A percentile compares a stretch with the other conserved stretches of the same genome.
These are phyloP conservation scores for Raffaelea ambrosiae DNA, from an alignment of 2,329 filamentous ascomycete genomes.

Conservation along the genomic window DNA sequence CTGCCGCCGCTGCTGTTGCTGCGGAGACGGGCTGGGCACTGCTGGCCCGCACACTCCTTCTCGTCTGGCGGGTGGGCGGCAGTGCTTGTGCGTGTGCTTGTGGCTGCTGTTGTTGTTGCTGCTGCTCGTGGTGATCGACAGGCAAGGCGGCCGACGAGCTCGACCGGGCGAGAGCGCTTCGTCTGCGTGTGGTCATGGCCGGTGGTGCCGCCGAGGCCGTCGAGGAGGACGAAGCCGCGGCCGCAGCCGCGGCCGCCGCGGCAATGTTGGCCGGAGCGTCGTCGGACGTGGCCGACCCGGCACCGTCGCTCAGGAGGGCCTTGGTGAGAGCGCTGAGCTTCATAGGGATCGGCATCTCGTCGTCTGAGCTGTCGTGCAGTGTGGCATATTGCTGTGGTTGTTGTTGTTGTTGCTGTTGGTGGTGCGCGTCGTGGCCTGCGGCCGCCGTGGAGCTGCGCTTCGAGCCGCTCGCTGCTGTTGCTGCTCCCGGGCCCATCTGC, in stretches of 20 bases:
- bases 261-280: conserved; percentile 20
- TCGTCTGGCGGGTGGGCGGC: conserved; percentile 18
- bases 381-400: conserved; percentile 38
- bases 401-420: conserved; percentile 13
- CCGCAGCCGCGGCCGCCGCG: conserved; percentile 6
- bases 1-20: neutral
- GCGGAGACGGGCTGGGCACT: conserved; percentile 30
- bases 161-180: conserved; percentile 39
- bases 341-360: conserved; percentile 85
- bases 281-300: conserved; percentile 32
- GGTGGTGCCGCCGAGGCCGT: conserved; percentile 31
- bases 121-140: conserved; percentile 17
- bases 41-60: conserved; percentile 36
- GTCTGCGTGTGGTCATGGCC: conserved; percentile 39
- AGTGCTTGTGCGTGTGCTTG: conserved; percentile 5
- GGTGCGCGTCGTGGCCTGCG: neutral
- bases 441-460: conserved; percentile 6
- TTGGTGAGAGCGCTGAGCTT: conserved; percentile 91
- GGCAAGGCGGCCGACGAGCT: conserved; percentile 30
- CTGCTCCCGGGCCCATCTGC: conserved; percentile 26
- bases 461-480: conserved; percentile 12
- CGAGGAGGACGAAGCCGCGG: conserved; percentile 14
- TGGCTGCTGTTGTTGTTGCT: conserved; percentile 7
- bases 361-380: conserved; percentile 81
- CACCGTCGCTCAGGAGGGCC: conserved; percentile 63